A percentile compares a stretch with the other conserved stretches of the same genome.
Conservation (phyloP, 495 filamentous ascomycete species). For the Clohesyomyces aquaticus region DNA sequence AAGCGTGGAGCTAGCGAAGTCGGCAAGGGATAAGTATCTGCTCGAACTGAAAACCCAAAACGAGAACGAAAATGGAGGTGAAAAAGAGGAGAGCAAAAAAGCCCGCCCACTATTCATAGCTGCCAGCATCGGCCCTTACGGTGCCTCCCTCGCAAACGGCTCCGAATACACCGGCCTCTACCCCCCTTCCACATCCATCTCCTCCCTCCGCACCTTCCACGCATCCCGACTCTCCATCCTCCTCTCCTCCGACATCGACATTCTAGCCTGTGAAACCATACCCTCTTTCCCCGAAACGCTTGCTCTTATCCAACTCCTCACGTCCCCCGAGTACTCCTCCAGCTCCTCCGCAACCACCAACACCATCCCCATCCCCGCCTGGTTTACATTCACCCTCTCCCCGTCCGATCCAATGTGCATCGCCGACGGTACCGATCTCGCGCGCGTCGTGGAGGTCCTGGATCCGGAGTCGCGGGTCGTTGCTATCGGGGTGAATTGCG, state of each 20-base stretch:
- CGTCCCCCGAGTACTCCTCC: slow-evolving; percentile 41
- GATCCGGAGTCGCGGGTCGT: slow-evolving; percentile 31
- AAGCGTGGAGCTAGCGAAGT: slow-evolving; percentile 43
- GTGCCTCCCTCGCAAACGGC: slow-evolving; percentile 46
- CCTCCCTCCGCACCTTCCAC: slow-evolving; percentile 42
- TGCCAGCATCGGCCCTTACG: slow-evolving; percentile 46
- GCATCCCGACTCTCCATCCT: slow-evolving; percentile 40
- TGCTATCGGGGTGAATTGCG: slow-evolving; percentile 46
- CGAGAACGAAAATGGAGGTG: background rate
- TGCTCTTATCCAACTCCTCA: slow-evolving; percentile 36
- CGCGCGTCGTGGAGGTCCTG: slow-evolving; percentile 7
- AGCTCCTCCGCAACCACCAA: no score
- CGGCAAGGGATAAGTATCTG: slow-evolving; percentile 34
- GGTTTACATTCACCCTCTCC: slow-evolving; percentile 44
- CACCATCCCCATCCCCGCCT: no score
- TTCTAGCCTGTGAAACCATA: slow-evolving; percentile 46
- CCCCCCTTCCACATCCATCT: background rate
- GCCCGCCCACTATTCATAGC: slow-evolving; percentile 38
- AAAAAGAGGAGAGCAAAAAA: no score
- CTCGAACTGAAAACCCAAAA: background rate
- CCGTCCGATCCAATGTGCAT: slow-evolving; percentile 32
- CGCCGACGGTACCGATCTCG: slow-evolving; percentile 40
- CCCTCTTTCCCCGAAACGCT: slow-evolving; percentile 40
- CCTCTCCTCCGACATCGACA: slow-evolving; percentile 41
- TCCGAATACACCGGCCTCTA: slow-evolving; percentile 47